phyloP scores from a whole-genome alignment of 192 early-diverging fungal species.

The Coemansia sp. region DNA sequence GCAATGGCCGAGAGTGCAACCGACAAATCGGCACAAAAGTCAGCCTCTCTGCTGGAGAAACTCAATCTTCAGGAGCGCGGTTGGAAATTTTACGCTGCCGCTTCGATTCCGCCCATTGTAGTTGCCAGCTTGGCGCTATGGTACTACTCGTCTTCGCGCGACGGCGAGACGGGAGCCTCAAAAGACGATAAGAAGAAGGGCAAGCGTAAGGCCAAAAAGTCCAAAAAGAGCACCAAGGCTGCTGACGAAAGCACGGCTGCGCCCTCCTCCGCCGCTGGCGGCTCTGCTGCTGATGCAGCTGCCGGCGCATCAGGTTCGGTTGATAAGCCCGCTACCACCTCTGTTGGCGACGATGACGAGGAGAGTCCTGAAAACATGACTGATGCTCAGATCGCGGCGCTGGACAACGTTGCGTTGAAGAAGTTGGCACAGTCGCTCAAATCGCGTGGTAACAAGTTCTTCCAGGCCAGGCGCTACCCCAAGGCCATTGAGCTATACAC shows the following conservation, averaged over 20 bases:
- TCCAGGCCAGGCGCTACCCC: slow-evolving; percentile 76
- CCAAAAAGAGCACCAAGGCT: slow-evolving; percentile 24
- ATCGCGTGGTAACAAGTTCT: slow-evolving; percentile 86
- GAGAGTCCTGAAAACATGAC: slow-evolving; percentile 54
- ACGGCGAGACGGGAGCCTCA: slow-evolving; percentile 9
- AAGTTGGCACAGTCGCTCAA: slow-evolving; percentile 80
- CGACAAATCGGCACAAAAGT: slow-evolving; percentile 35
- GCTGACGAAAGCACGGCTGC: slow-evolving; percentile 18
- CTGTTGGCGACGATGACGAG: slow-evolving; percentile 34
- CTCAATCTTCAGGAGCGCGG: slow-evolving; percentile 51
- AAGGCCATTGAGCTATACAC: slow-evolving; percentile 89
- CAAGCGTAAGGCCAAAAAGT: slow-evolving; percentile 34
- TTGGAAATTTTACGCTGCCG: slow-evolving; percentile 74
- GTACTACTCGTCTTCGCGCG: slow-evolving; percentile 58
- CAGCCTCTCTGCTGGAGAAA: slow-evolving; percentile 44
- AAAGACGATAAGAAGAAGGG: slow-evolving; percentile 50
- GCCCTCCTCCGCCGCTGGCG: not conserved
- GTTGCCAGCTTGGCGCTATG: slow-evolving; percentile 68
- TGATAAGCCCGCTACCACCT: slow-evolving; percentile 16
- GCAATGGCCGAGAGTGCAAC: slow-evolving; percentile 29
- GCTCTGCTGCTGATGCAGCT: slow-evolving; percentile 9
- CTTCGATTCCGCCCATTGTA: slow-evolving; percentile 61
- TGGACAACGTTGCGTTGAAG: slow-evolving; percentile 47
- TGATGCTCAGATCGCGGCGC: slow-evolving; percentile 55
- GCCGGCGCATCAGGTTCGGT: not conserved